These are phyloP conservation scores for Ogataea kodamae DNA, from an alignment of 805 yeast genomes.

Conservation along the genomic window DNA sequence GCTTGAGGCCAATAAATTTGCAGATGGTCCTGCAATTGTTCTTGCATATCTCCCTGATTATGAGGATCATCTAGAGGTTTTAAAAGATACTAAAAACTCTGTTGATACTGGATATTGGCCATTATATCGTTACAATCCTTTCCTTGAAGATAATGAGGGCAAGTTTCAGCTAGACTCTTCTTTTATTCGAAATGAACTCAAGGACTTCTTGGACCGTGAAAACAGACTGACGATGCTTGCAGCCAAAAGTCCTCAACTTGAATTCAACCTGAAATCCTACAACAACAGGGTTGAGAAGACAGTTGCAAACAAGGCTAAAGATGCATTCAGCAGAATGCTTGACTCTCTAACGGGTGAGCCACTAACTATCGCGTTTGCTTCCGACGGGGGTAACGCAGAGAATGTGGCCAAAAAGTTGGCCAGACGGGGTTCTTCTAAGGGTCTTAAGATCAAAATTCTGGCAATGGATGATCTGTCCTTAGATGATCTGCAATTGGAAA, in stretches of 20 bases:
- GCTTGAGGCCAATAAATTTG: constrained; percentile 80
- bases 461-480: constrained; percentile 70
- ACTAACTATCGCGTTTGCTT: constrained; percentile 77
- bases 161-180: constrained; percentile 81
- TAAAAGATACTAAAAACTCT: constrained; percentile 83
- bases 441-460: constrained; percentile 60
- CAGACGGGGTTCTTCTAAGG: constrained; percentile 76
- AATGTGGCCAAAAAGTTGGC: constrained; percentile 74
- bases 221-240: constrained; percentile 80
- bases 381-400: constrained; percentile 90
- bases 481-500: constrained; percentile 71
- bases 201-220: constrained; percentile 82
- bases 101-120: constrained; percentile 98
- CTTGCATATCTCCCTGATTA: constrained; percentile 86
- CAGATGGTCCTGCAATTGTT: constrained; percentile 83
- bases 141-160: constrained; percentile 42
- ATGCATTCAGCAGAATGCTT: constrained; percentile 69
- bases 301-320: constrained; percentile 54
- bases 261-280: constrained; percentile 71
- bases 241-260: constrained; percentile 65
- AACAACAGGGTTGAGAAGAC: constrained; percentile 58
- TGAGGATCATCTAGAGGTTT: constrained; percentile 65
- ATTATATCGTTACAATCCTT: constrained; percentile 80
- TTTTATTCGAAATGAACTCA: constrained; percentile 68
- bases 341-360: constrained; percentile 94